Evolutionary conservation across 129 eudicot species (phyloP), one percentile per base, ranked within the genome.

Genomic region (Calendula officinalis): DNA sequence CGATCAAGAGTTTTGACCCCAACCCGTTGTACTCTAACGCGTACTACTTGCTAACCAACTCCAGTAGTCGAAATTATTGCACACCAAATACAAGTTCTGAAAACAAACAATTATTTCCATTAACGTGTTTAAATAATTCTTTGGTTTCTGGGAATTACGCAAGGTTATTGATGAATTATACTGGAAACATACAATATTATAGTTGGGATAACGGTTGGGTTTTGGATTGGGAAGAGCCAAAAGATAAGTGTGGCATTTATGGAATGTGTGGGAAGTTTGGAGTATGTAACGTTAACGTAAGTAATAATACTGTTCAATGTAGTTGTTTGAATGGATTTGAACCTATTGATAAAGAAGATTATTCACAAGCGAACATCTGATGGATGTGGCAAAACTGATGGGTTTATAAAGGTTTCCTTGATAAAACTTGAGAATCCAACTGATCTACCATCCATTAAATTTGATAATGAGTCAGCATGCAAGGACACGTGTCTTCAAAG

Each of bases 251-350:
- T 46, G 15, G 65, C 36, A 8, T 16, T 2, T 61, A 60, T 56
- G 38, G 37, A 0, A 5, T 12, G 60, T 80, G 85, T 62, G 85
- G 85, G 12, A 57, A 11, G 2, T 75, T 60, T 53, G 67, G 65
- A 4, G 0, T 71, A 2, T 80, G 85, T 56, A 47, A 12, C 16
- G 10, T 0, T 56, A 47, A 12, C 16, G 10, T 0, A 0, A 11
- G n/a, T 16, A 12, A 22, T 6, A 7, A 22, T 3, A 0, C 3
- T 7, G 1, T 5, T 10, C 53, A 3, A 8, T 84, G 91, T 57
- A 13, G 12, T 0, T 84, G 87, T 52, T 64, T 84, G 76, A 43
- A 15, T 0, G 82, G 87, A 12, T 81, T 66, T 44, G 62, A 54
- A 22, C 70, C 58, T 53, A 6, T 1, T 39, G 1, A 10, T 5